Conservation (phyloP, 441 rosid species). For the Viola pubescens region DNA sequence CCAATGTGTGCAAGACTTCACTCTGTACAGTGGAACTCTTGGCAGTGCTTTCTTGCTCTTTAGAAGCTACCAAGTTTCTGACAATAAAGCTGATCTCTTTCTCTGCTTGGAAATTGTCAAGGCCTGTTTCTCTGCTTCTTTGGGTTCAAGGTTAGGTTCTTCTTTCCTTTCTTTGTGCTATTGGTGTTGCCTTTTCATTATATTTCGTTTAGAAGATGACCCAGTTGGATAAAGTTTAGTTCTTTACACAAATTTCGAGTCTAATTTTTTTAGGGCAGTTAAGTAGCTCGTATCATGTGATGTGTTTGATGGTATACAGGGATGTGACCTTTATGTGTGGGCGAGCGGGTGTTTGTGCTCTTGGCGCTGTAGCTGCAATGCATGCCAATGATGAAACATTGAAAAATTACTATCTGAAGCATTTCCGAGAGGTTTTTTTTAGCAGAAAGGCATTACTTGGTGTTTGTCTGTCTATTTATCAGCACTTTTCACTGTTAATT, state of each 20-base stretch:
- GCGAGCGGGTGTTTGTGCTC: conserved; percentile 50
- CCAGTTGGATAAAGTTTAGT: neutral
- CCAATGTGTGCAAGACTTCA: conserved; percentile 37
- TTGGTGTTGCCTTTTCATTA: neutral
- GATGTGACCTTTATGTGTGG: conserved; percentile 53
- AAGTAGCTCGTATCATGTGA: neutral
- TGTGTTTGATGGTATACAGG: conserved; percentile 17
- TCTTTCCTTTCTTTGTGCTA: neutral
- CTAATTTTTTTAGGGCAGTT: neutral
- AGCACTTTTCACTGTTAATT: neutral
- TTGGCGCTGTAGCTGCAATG: conserved; percentile 61
- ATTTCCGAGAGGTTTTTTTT: conserved; percentile 41
- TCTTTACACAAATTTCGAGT: neutral
- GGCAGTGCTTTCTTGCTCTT: conserved; percentile 59
- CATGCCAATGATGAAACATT: conserved; percentile 39
- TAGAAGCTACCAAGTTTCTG: conserved; percentile 42
- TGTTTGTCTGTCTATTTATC: neutral
- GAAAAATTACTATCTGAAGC: conserved; percentile 33
- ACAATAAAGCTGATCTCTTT: conserved; percentile 41
- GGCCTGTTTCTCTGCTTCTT: conserved; percentile 58
- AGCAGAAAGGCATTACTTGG: neutral
- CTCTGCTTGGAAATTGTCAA: conserved; percentile 44
- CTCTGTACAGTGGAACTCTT: conserved; percentile 49
- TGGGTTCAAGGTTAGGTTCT: conserved; percentile 35
- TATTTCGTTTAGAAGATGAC: neutral